Evolutionary conservation across 2,329 filamentous ascomycete species (phyloP).

Genomic region (Trichocomaceae sp.): DNA sequence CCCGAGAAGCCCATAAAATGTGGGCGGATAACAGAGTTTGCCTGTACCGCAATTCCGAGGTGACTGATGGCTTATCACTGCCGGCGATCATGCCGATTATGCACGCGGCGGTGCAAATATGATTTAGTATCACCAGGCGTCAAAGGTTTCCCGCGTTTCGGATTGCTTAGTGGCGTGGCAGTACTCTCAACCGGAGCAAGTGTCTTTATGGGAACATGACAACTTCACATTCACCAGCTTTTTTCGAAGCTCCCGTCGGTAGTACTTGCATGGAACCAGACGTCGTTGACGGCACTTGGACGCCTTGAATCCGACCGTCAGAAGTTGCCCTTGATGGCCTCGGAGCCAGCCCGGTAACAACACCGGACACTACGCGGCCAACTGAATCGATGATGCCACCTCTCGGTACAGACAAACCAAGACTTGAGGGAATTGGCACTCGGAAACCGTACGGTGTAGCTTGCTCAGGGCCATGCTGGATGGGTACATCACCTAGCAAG

Average conservation of each 20-base stretch:
- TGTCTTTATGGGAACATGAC: constrained; percentile 23
- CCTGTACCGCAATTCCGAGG: not conserved
- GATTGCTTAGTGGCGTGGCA: not conserved
- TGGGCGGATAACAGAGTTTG: not conserved
- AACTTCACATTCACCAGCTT: constrained; percentile 13
- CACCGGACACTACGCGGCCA: not conserved
- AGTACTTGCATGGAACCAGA: constrained; percentile 12
- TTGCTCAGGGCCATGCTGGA: constrained; percentile 41
- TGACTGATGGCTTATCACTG: not conserved
- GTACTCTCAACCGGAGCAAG: constrained; percentile 19
- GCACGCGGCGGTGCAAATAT: not conserved
- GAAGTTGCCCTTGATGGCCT: not conserved
- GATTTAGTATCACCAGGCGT: not conserved
- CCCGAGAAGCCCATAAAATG: not conserved
- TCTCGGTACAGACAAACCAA: constrained; percentile 5
- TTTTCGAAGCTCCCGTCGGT: not conserved
- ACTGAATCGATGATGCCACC: not conserved
- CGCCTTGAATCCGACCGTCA: not conserved
- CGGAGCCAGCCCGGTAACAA: not conserved
- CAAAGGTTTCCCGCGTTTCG: not conserved
- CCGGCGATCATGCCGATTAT: too few species aligned
- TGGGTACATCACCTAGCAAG: constrained; percentile 59
- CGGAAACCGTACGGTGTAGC: constrained; percentile 20
- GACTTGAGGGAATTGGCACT: not conserved
- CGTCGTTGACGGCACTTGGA: constrained; percentile 14